Conservation (phyloP, 2,329 filamentous ascomycete species). For the Pseudocercospora pini-densiflorae region DNA sequence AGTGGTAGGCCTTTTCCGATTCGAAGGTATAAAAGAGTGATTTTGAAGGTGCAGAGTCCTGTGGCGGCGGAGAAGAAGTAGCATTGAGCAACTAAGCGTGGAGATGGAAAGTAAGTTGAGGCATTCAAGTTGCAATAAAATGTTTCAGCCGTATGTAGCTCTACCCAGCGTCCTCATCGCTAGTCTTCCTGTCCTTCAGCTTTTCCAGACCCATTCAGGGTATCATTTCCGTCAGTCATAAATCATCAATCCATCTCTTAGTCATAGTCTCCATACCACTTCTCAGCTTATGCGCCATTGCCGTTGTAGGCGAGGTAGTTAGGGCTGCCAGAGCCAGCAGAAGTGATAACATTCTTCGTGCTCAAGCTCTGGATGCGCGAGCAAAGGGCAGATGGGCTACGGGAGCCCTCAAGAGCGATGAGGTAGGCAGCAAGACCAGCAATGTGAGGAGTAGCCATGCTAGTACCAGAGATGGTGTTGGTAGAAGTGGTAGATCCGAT, state of each 20-base stretch:
- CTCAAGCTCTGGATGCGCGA: slow-evolving; percentile 21
- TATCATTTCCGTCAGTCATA: neutral
- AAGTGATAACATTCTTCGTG: slow-evolving; percentile 22
- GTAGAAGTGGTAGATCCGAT: slow-evolving; percentile 51
- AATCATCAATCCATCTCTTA: neutral
- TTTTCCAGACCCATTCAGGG: neutral
- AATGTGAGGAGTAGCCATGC: slow-evolving; percentile 44
- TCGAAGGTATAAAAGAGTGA: neutral
- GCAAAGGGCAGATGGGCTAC: slow-evolving; percentile 25
- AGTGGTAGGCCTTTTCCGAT: neutral
- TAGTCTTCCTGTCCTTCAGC: neutral
- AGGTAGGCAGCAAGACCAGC: slow-evolving; percentile 34
- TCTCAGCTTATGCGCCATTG: slow-evolving; percentile 27
- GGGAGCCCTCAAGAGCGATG: slow-evolving; percentile 27
- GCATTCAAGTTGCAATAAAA: neutral
- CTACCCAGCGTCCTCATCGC: too few species aligned
- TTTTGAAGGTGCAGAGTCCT: neutral
- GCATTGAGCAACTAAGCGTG: too few species aligned
- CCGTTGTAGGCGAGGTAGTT: slow-evolving; percentile 25
- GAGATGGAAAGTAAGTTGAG: too few species aligned
- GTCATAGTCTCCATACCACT: too few species aligned
- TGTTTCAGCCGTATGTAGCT: too few species aligned
- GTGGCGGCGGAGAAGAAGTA: neutral
- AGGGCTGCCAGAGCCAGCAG: slow-evolving; percentile 17
- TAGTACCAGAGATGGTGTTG: slow-evolving; percentile 55